These are phyloP conservation scores for Exophiala sideris DNA, from an alignment of 2,329 filamentous ascomycete species.

Conservation along the genomic window DNA sequence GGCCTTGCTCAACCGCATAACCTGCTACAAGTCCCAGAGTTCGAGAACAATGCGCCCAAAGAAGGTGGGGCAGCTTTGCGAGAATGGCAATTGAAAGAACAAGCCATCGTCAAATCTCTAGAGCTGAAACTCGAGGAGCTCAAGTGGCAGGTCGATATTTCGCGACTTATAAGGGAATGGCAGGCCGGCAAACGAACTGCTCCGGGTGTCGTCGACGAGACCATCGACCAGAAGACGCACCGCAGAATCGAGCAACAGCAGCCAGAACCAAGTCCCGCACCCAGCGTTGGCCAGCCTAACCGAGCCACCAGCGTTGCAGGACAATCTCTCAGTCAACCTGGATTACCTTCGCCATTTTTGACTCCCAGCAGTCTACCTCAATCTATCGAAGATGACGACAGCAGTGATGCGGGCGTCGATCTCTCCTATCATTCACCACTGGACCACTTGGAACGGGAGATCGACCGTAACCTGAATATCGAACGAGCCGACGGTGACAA, in stretches of 20 bases:
- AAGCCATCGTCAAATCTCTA: slow-evolving; percentile 47
- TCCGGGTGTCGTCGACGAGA: slow-evolving; percentile 22
- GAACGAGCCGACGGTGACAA: neutral
- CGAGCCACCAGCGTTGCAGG: neutral
- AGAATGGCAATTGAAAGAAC: slow-evolving; percentile 40
- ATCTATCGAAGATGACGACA: slow-evolving; percentile 1
- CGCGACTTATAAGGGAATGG: slow-evolving; percentile 40
- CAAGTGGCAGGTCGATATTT: slow-evolving; percentile 48
- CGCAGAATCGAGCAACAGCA: slow-evolving; percentile 3
- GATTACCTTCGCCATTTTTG: neutral
- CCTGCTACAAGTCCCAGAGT: slow-evolving; percentile 76
- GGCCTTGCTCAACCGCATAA: slow-evolving; percentile 80
- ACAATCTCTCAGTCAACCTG: neutral
- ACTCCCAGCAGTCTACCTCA: slow-evolving; percentile 1
- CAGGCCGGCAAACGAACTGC: slow-evolving; percentile 22
- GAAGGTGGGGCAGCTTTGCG: slow-evolving; percentile 34
- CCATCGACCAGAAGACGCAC: slow-evolving; percentile 22
- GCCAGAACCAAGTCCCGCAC: slow-evolving; percentile 6
- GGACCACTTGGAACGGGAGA: slow-evolving; percentile 10
- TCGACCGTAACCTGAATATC: slow-evolving; percentile 9
- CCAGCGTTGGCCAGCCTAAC: slow-evolving; percentile 6
- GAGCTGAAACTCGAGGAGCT: slow-evolving; percentile 52
- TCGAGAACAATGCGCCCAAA: slow-evolving; percentile 39
- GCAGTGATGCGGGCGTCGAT: neutral
- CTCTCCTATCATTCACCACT: neutral